Percentiles rank a stretch among this genome's conserved stretches.
phyloP scores from a whole-genome alignment of 306 rosid genomes.

The Medicago truncatula region DNA sequence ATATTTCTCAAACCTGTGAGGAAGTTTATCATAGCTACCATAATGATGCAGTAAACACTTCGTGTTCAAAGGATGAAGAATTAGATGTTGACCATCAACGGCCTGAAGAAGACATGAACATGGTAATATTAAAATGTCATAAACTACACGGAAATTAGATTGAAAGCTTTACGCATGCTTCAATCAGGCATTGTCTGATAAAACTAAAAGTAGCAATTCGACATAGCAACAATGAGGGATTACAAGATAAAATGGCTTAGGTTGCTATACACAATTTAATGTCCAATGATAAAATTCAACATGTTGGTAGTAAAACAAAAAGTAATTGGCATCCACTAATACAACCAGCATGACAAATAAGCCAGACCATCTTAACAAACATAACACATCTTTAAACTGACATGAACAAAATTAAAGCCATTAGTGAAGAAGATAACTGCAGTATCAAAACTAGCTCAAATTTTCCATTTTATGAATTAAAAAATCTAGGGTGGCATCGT shows the following conservation, averaged over 20 bases:
- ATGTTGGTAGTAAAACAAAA: background rate
- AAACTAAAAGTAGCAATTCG: slow-evolving; percentile 36
- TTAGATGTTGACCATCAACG: slow-evolving; percentile 92
- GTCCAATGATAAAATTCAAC: background rate
- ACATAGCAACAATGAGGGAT: slow-evolving; percentile 15
- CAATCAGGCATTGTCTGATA: slow-evolving; percentile 17
- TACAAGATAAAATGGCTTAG: background rate
- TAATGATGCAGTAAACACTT: slow-evolving; percentile 86
- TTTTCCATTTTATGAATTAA: background rate
- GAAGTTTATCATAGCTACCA: slow-evolving; percentile 82
- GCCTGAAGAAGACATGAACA: slow-evolving; percentile 71
- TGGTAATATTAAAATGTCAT: slow-evolving; percentile 32
- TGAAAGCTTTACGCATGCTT: slow-evolving; percentile 1
- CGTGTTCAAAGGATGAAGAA: slow-evolving; percentile 91
- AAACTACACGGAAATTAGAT: slow-evolving; percentile 5
- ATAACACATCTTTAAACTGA: background rate
- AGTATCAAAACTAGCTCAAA: background rate
- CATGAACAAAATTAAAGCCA: background rate
- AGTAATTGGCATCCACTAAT: background rate
- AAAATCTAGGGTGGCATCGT: background rate
- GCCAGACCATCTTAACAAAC: background rate
- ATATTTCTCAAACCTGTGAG: slow-evolving; percentile 67
- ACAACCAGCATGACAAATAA: background rate
- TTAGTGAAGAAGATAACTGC: background rate
- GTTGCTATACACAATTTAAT: slow-evolving; percentile 4